Base-by-base conservation (phyloP, 352 stramenopile species). In the Pythium utonaiense region DNA sequence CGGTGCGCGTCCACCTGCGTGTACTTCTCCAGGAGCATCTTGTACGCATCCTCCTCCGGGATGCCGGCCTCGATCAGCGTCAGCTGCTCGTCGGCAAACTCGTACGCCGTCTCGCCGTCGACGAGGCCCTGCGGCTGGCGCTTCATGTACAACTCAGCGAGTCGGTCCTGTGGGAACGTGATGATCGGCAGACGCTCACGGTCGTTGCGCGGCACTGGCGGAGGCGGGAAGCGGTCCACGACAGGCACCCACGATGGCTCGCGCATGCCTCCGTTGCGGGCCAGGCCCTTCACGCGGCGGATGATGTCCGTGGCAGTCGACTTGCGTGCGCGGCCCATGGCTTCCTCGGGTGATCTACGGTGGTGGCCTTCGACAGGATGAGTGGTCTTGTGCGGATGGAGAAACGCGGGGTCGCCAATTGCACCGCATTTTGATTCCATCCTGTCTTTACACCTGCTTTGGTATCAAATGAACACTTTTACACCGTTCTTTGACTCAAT, bases 81-180 rank as follows among this genome's bases (percentile, higher is more conserved):
- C 41, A 94, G 66, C 62, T 94, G 84, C 55, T 94, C 84, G 61
- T 94, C 84, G 4, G 84, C 84, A 64, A 94, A 94, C 62, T 94
- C 84, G 71, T 91, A 92, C 40, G 84, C 84, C 10, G 84, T 94
- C 69, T 92, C 82, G 57, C 70, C 69, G 63, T 94, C 84, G 33
- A 87, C 74, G 27, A 89, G 62, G 34, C 79, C 82, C 27, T 86
- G 68, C 58, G 79, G 78, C 61, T 76, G 70, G 59, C 78, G 69
- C 67, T 84, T 85, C 73, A 91, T 83, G 69, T 94, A 94, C 30
- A 94, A 66, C 58, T 91, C 80, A 16, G 84, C 84, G 44, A 94
- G 73, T 57, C 84, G 80, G 68, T 94, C 84, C 71, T 94, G 84
- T 25, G 84, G 84, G 70, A 94, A 94, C 70, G 71, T 85, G 70